Evolutionary conservation across 495 filamentous ascomycete genomes (phyloP).

Genomic region (Annulohypoxylon bovei): DNA sequence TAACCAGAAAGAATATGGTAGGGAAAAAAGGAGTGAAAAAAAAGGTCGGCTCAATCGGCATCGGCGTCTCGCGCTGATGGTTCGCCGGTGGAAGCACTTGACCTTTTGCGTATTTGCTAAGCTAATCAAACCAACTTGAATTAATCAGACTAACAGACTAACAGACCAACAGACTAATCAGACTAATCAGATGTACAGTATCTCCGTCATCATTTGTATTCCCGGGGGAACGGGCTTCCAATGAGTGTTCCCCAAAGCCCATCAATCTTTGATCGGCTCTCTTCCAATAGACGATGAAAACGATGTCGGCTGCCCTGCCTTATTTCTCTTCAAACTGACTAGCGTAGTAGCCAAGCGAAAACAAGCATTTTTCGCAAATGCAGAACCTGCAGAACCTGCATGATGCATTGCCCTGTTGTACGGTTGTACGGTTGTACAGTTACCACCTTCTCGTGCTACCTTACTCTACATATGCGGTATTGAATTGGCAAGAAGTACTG

Average conservation of each 20-base stretch:
- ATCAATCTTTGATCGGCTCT: slow-evolving; percentile 10
- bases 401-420: slow-evolving; percentile 24
- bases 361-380: slow-evolving; percentile 41
- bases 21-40: background rate
- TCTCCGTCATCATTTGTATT: slow-evolving; percentile 18
- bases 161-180: too few relatives aligned
- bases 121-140: background rate
- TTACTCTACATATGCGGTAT: background rate
- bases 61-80: slow-evolving; percentile 31
- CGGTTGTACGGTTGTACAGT: background rate
- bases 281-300: slow-evolving; percentile 14
- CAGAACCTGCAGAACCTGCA: slow-evolving; percentile 26
- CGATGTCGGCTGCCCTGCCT: background rate
- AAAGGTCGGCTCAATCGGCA: slow-evolving; percentile 16
- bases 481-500: slow-evolving; percentile 9
- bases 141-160: background rate
- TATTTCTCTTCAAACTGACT: slow-evolving; percentile 7
- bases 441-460: background rate
- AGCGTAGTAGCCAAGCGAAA: slow-evolving; percentile 38
- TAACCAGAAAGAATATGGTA: background rate
- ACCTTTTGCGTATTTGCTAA: background rate
- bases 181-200: background rate
- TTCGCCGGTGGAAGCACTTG: slow-evolving; percentile 3
- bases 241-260: background rate
- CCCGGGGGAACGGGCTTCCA: slow-evolving; percentile 26